These are phyloP conservation scores for Clavaria fumosa DNA, from an alignment of 768 basidiomycete genomes.

Conservation along the genomic window DNA sequence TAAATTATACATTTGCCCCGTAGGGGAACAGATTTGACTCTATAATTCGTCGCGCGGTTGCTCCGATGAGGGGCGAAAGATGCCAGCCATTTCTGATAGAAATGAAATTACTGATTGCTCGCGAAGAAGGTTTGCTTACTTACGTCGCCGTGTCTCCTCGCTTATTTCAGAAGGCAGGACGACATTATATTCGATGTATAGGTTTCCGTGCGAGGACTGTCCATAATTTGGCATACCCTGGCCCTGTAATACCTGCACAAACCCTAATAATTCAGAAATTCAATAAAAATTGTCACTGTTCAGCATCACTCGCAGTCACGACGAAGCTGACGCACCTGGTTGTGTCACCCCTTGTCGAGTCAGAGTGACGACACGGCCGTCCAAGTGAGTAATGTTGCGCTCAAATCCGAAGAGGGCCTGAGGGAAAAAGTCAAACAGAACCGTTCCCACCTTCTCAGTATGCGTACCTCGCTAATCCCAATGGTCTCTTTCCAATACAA, in stretches of 20 bases:
- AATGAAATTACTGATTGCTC: no score
- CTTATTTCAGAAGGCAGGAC: slow-evolving; percentile 68
- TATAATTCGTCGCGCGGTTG: no score
- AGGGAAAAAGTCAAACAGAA: background rate
- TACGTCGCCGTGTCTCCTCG: slow-evolving; percentile 56
- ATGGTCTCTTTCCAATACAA: slow-evolving; percentile 89
- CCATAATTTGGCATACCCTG: slow-evolving; percentile 82
- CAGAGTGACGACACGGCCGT: slow-evolving; percentile 65
- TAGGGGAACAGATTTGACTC: no score
- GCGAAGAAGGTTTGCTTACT: no score
- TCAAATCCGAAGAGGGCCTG: slow-evolving; percentile 97
- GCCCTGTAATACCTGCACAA: slow-evolving; percentile 69
- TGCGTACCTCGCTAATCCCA: slow-evolving; percentile 72
- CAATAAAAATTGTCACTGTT: no score
- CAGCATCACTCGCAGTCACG: slow-evolving; percentile 41
- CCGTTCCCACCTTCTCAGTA: background rate
- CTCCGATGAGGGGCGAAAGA: no score
- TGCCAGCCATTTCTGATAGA: no score
- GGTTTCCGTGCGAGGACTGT: slow-evolving; percentile 50
- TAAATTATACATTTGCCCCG: no score
- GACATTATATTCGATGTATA: slow-evolving; percentile 89
- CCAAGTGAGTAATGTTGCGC: slow-evolving; percentile 80
- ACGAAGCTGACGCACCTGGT: slow-evolving; percentile 41
- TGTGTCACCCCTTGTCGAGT: slow-evolving; percentile 75
- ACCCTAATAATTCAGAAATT: no score